Conservation (phyloP, 805 yeast species). For the Saccharomycopsis fibuligera region DNA sequence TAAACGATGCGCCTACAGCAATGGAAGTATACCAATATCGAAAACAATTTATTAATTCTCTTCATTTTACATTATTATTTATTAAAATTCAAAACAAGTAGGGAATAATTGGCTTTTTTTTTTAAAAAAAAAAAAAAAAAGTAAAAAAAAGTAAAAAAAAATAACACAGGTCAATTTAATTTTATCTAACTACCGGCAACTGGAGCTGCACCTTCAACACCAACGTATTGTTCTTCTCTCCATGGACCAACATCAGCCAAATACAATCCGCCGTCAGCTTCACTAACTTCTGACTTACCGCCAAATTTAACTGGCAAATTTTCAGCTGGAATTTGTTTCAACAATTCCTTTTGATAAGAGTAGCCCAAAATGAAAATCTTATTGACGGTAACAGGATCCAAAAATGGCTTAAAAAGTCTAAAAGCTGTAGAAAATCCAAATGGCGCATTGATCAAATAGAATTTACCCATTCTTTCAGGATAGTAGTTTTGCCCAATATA, state of each 20-base stretch:
- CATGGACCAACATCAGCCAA: conserved; percentile 94
- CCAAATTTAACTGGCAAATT: conserved; percentile 91
- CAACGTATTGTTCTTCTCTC: conserved; percentile 84
- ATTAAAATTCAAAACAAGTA: too few species aligned
- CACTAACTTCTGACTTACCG: conserved; percentile 63
- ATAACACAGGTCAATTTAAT: too few species aligned
- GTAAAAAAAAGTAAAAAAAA: background rate
- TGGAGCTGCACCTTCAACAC: conserved; percentile 96
- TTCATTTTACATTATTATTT: too few species aligned
- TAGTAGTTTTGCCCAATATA: conserved; percentile 93
- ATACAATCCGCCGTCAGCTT: conserved; percentile 72
- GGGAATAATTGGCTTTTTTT: background rate
- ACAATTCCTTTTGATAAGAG: conserved; percentile 70
- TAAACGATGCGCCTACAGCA: too few species aligned
- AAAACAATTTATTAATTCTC: too few species aligned
- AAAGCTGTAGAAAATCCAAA: conserved; percentile 95
- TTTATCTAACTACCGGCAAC: conserved; percentile 28
- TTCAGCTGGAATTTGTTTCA: conserved; percentile 89
- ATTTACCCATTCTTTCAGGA: conserved; percentile 99
- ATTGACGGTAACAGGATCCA: conserved; percentile 95
- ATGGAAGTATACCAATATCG: too few species aligned
- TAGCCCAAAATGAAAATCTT: conserved; percentile 85
- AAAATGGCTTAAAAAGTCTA: conserved; percentile 82
- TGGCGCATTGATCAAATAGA: conserved; percentile 92
- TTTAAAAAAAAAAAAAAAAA: too few species aligned